Conservation (phyloP, 2,329 filamentous ascomycete genomes). For the Lecanicillium sp. region DNA sequence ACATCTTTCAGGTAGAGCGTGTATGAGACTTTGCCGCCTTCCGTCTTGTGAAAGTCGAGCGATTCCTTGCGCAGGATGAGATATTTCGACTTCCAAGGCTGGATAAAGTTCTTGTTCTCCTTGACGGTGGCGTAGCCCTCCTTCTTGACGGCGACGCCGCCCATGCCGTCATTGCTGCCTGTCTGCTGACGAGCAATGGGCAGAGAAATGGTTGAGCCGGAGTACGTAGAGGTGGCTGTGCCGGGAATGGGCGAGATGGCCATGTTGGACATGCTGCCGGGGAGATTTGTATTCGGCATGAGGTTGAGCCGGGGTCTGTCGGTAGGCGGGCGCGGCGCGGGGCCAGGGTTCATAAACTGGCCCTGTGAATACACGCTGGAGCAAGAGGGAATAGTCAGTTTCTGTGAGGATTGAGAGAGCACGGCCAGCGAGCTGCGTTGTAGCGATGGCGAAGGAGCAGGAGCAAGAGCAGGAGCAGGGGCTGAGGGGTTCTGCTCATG, state of each 20-base stretch:
- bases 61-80: constrained; percentile 87
- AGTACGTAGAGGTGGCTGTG: constrained; percentile 58
- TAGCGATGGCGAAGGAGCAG: not conserved
- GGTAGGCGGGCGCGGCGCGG: constrained; percentile 76
- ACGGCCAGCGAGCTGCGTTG: too few species aligned
- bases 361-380: constrained; percentile 49
- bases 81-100: constrained; percentile 83
- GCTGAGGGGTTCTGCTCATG: not conserved
- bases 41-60: constrained; percentile 89
- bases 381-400: not conserved
- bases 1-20: constrained; percentile 82
- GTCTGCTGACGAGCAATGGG: constrained; percentile 59
- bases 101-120: constrained; percentile 81
- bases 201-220: constrained; percentile 64
- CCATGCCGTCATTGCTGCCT: constrained; percentile 54
- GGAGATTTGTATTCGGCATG: constrained; percentile 66
- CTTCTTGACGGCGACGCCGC: constrained; percentile 67
- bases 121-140: constrained; percentile 81
- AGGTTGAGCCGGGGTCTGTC: constrained; percentile 76
- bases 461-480: not conserved
- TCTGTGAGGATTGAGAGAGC: not conserved
- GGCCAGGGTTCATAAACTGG: constrained; percentile 94
- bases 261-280: constrained; percentile 73
- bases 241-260: constrained; percentile 64
- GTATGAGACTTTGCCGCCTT: constrained; percentile 80